Base-by-base conservation (phyloP, 2,329 filamentous ascomycete genomes). In the Arthrobotrys musiformis region DNA sequence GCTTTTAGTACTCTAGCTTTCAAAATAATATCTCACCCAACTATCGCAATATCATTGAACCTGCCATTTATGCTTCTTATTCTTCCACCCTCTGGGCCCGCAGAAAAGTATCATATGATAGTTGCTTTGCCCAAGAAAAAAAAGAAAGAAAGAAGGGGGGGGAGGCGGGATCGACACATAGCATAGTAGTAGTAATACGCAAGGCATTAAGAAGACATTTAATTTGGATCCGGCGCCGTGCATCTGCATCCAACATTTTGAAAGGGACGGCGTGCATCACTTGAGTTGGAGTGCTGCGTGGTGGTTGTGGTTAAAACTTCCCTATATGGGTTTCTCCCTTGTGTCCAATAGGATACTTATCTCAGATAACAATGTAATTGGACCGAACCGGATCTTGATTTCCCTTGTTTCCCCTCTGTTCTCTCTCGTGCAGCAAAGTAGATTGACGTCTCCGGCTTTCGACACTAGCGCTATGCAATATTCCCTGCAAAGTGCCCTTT, bases 251-350 rank as follows among this genome's bases (percentile, higher is more conserved):
- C 54, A 58, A 58, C 54, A 26, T 58, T n/a, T 58, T 13, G 54
- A 58, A 15, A n/a, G n/a, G n/a, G n/a, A n/a, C n/a, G 54, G 54
- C 54, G n/a, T 26, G 54, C 54, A 58, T 58, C 24, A 26, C 17
- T n/a, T 52, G 54, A 26, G 54, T 58, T 58, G 54, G 40, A 40
- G 33, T n/a, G n/a, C n/a, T n/a, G n/a, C n/a, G n/a, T n/a, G n/a
- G 54, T 37, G 54, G n/a, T n/a, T 58, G 54, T 58, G 54, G 54
- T 58, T 58, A 58, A 58, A 58, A 58, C 54, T 58, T 58, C 54
- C 54, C 33, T 33, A 40, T 58, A 11, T 33, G 54, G 50, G 54
- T 52, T 5, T 24, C 33, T n/a, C n/a, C n/a, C n/a, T n/a, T n/a
- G 54, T 37, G 54, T 40, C 54, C 54, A 58, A 58, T 58, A 40